Evolutionary conservation across 306 rosid genomes (phyloP).

Genomic region (Dryas drummondii): DNA sequence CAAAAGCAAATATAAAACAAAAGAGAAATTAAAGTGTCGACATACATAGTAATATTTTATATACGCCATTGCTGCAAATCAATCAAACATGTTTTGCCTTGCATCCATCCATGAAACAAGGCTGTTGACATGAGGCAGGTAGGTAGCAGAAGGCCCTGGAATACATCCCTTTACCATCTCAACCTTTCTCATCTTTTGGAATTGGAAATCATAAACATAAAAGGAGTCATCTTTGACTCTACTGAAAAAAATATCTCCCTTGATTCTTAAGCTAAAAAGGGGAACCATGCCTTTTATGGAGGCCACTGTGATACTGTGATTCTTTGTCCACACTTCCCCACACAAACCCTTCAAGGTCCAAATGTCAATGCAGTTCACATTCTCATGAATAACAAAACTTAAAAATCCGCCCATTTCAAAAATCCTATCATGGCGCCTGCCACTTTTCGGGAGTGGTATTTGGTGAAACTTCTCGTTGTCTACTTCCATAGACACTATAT

Average conservation of each 20-base stretch:
- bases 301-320: slow-evolving; percentile 38
- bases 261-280: slow-evolving; percentile 35
- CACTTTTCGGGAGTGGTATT: slow-evolving; percentile 32
- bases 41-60: neutral
- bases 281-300: slow-evolving; percentile 46
- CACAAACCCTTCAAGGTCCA: slow-evolving; percentile 45
- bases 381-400: slow-evolving; percentile 35
- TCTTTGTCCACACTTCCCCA: slow-evolving; percentile 47
- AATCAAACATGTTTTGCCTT: neutral
- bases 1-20: too few species aligned
- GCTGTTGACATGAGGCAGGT: slow-evolving; percentile 48
- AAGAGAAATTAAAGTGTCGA: too few species aligned
- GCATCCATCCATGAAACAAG: slow-evolving; percentile 44
- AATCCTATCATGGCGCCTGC: slow-evolving; percentile 33
- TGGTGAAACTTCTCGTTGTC: slow-evolving; percentile 42
- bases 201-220: slow-evolving; percentile 38
- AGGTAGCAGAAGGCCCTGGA: neutral
- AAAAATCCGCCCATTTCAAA: slow-evolving; percentile 39
- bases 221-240: slow-evolving; percentile 35
- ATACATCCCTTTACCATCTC: slow-evolving; percentile 8
- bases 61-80: neutral
- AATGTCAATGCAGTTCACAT: slow-evolving; percentile 33
- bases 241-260: slow-evolving; percentile 42
- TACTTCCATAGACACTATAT: slow-evolving; percentile 40
- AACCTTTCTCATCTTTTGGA: slow-evolving; percentile 31